Evolutionary conservation across 805 yeast genomes (phyloP).

Genomic region (Kuraishia hungarica): DNA sequence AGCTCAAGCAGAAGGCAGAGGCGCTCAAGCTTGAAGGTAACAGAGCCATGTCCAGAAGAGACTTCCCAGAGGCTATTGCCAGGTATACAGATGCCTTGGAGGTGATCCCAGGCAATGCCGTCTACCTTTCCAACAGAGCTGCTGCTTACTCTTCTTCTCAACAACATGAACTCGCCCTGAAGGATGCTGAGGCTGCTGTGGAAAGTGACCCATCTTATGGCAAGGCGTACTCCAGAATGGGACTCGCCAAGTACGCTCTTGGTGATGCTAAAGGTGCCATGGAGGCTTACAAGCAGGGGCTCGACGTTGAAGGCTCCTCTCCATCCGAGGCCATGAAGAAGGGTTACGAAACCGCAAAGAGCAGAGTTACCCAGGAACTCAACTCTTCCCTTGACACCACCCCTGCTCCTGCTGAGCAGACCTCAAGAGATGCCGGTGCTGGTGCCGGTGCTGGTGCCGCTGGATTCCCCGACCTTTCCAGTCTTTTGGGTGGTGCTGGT

Average conservation of each 20-base stretch:
- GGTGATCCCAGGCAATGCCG: constrained; percentile 63
- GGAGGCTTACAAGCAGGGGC: constrained; percentile 83
- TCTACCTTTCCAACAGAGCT: constrained; percentile 89
- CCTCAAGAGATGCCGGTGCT: constrained; percentile 15
- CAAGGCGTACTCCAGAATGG: constrained; percentile 92
- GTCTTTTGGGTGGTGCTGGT: constrained; percentile 47
- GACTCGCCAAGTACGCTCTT: constrained; percentile 87
- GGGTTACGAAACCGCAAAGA: constrained; percentile 91
- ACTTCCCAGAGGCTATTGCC: constrained; percentile 62
- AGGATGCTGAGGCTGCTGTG: constrained; percentile 80
- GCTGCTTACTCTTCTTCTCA: constrained; percentile 85
- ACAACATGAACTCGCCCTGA: constrained; percentile 68
- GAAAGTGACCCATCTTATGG: constrained; percentile 71
- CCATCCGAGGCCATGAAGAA: constrained; percentile 86
- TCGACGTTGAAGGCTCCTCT: constrained; percentile 77
- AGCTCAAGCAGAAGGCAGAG: constrained; percentile 68
- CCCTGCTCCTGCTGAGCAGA: constrained; percentile 5
- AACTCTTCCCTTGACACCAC: constrained; percentile 28
- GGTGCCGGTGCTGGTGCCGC: constrained; percentile 27
- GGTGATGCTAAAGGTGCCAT: constrained; percentile 88
- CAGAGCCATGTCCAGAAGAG: constrained; percentile 72
- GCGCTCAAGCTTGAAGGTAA: constrained; percentile 80
- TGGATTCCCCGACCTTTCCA: constrained; percentile 74
- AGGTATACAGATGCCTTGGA: constrained; percentile 78
- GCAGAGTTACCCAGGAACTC: constrained; percentile 72